Conservation (phyloP, 176 grass and related monocot species). For the Carex littledalei region DNA sequence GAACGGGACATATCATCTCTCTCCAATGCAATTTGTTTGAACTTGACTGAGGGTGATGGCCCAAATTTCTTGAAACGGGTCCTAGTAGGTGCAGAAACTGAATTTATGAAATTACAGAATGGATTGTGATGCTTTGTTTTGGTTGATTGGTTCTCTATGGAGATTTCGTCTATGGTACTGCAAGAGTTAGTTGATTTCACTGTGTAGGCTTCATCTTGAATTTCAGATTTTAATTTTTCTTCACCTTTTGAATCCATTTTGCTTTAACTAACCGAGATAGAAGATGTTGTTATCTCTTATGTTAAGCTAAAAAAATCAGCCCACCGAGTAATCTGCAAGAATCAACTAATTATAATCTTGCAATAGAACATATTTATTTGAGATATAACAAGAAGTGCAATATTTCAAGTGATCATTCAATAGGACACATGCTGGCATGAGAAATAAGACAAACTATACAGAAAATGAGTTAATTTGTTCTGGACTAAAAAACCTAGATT, state of each 20-base stretch:
- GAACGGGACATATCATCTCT: slow-evolving; percentile 82
- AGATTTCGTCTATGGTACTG: slow-evolving; percentile 16
- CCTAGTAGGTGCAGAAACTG: slow-evolving; percentile 22
- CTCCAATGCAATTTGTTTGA: slow-evolving; percentile 57
- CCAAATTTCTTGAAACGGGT: slow-evolving; percentile 50
- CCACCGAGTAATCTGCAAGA: background rate
- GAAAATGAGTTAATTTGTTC: background rate
- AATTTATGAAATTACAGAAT: slow-evolving; percentile 38
- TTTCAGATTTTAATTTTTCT: slow-evolving; percentile 45
- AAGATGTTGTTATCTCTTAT: background rate
- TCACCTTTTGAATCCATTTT: slow-evolving; percentile 54
- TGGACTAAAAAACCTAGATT: background rate
- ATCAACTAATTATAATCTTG: background rate
- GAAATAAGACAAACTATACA: background rate
- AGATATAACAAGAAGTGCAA: background rate
- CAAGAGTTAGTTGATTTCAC: slow-evolving; percentile 23
- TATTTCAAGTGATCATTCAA: background rate
- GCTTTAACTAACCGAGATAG: slow-evolving; percentile 2
- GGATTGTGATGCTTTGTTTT: slow-evolving; percentile 15
- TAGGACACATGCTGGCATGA: background rate
- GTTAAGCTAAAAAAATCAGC: background rate
- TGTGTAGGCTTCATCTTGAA: slow-evolving; percentile 31
- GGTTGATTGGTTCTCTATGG: slow-evolving; percentile 29
- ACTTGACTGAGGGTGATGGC: slow-evolving; percentile 57
- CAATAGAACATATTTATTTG: background rate